Evolutionary conservation across 768 basidiomycete species (phyloP).

Genomic region (Rhizopogon vesiculosus): DNA sequence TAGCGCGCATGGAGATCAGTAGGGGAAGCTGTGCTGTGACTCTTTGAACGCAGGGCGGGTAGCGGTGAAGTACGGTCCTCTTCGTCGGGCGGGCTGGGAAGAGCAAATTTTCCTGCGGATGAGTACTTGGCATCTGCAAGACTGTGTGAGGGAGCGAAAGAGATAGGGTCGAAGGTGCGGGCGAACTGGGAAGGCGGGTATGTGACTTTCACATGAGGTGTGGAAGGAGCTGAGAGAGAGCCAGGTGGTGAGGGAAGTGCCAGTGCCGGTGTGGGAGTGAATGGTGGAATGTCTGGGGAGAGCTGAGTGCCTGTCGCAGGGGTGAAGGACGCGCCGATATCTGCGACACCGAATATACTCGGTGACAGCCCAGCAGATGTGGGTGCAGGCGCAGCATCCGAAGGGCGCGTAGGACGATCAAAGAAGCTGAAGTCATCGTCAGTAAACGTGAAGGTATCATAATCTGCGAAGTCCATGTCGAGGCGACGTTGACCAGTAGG

Average conservation of each 20-base stretch:
- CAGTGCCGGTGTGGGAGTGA: constrained; percentile 28
- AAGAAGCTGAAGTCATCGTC: constrained; percentile 91
- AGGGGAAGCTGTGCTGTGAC: constrained; percentile 8
- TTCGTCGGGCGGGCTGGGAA: constrained; percentile 61
- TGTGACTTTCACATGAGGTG: constrained; percentile 50
- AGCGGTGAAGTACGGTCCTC: constrained; percentile 30
- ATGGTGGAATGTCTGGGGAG: constrained; percentile 22
- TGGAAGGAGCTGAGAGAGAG: constrained; percentile 42
- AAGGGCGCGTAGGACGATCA: constrained; percentile 47
- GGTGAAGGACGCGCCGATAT: constrained; percentile 18
- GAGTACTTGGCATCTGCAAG: constrained; percentile 69
- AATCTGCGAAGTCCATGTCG: constrained; percentile 39
- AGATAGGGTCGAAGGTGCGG: constrained; percentile 62
- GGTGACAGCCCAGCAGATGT: constrained; percentile 31
- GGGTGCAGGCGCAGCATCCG: constrained; percentile 19
- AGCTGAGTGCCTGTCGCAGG: constrained; percentile 22
- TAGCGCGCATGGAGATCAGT: constrained; percentile 37
- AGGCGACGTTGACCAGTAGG: constrained; percentile 26
- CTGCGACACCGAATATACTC: constrained; percentile 22
- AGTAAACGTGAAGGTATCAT: constrained; percentile 56
- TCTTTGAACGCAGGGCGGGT: constrained; percentile 4
- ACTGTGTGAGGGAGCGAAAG: constrained; percentile 62
- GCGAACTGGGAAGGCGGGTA: constrained; percentile 19
- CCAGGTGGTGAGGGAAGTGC: constrained; percentile 50
- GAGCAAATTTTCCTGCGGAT: constrained; percentile 62